phyloP scores from a whole-genome alignment of 768 basidiomycete species.

The Omphalotus guepiniiformis region DNA sequence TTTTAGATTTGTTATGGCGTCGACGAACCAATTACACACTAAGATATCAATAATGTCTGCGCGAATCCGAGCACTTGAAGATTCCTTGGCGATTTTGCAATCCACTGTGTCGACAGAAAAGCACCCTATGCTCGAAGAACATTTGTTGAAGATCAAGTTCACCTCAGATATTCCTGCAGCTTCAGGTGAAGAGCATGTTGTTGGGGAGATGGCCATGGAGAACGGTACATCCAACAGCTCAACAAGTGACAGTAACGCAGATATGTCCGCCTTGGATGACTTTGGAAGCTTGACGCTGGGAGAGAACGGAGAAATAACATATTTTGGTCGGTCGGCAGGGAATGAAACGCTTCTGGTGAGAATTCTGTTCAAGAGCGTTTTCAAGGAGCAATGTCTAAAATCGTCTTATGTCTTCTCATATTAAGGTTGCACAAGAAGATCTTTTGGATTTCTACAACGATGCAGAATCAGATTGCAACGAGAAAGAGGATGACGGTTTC shows the following conservation, averaged over 20 bases:
- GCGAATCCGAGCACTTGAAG: conserved; percentile 65
- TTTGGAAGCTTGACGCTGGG: conserved; percentile 59
- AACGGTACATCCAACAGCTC: too few species aligned
- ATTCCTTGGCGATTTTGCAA: conserved; percentile 59
- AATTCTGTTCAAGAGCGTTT: too few species aligned
- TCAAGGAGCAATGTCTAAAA: not conserved
- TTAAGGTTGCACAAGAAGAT: too few species aligned
- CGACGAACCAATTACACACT: conserved; percentile 59
- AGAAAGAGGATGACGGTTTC: too few species aligned
- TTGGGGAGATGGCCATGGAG: too few species aligned
- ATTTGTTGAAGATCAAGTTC: conserved; percentile 51
- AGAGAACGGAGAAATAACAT: conserved; percentile 55
- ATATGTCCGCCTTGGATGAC: conserved; percentile 37
- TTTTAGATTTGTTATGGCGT: too few species aligned
- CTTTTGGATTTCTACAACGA: conserved; percentile 20
- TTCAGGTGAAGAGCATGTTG: conserved; percentile 23
- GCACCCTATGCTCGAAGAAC: conserved; percentile 55
- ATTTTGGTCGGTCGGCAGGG: conserved; percentile 61
- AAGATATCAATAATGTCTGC: conserved; percentile 65
- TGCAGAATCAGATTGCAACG: conserved; percentile 24
- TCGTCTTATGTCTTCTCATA: too few species aligned
- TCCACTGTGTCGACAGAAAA: conserved; percentile 49
- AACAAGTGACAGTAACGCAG: too few species aligned
- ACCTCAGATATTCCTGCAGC: conserved; percentile 47
- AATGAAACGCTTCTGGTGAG: conserved; percentile 48